phyloP scores from a whole-genome alignment of 495 filamentous ascomycete genomes.

The Talaromyces ruber region DNA sequence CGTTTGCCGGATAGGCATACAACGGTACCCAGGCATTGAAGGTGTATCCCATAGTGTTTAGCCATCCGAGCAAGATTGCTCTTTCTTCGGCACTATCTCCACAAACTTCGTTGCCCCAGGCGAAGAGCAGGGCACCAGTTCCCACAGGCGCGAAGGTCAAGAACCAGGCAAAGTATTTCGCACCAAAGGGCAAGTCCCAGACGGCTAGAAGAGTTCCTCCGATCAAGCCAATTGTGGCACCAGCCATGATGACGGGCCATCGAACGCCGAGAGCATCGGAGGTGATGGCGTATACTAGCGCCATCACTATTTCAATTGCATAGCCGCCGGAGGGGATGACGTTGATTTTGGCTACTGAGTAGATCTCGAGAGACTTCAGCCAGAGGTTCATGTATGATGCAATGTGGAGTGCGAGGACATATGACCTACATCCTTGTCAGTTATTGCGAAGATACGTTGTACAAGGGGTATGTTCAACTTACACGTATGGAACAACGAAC shows the following conservation, averaged over 20 bases:
- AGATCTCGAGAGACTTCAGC: conserved; percentile 16
- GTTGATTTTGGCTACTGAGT: conserved; percentile 17
- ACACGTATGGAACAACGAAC: conserved; percentile 2
- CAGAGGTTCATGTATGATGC: conserved; percentile 17
- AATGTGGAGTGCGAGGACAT: conserved; percentile 2
- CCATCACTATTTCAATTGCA: conserved; percentile 29
- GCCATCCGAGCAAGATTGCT: neutral
- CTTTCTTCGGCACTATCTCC: conserved; percentile 6
- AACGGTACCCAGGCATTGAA: conserved; percentile 7
- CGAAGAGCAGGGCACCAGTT: conserved; percentile 7
- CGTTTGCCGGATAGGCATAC: neutral
- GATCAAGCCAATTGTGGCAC: neutral
- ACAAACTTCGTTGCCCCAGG: conserved; percentile 11
- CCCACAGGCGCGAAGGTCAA: neutral
- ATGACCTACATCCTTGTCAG: neutral
- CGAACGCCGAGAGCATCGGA: neutral
- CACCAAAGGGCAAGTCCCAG: neutral
- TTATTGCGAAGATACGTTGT: too few species aligned
- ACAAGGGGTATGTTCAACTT: too few species aligned
- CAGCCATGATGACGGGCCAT: conserved; percentile 5
- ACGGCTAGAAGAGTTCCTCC: neutral
- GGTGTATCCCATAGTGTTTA: neutral
- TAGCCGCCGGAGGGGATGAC: conserved; percentile 35
- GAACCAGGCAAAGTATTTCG: conserved; percentile 5
- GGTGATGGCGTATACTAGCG: neutral